A percentile compares a stretch with the other conserved stretches of the same genome.
Conservation (phyloP, 495 filamentous ascomycete species). For the Cudoniella acicularis region DNA sequence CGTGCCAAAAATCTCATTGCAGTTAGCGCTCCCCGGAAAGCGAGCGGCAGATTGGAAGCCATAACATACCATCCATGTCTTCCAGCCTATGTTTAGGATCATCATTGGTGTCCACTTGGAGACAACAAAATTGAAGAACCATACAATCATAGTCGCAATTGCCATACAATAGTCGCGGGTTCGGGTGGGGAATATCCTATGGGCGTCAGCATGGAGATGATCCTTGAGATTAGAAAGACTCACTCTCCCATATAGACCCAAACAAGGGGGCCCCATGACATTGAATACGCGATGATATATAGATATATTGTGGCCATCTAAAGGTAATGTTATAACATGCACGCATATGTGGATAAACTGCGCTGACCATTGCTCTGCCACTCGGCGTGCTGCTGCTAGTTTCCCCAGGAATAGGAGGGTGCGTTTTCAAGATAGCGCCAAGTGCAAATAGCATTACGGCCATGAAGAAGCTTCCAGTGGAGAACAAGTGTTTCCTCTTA, state of each 20-base stretch:
- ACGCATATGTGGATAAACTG: neutral
- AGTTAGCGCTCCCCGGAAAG: neutral
- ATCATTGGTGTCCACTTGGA: conserved; percentile 14
- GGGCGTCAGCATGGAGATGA: neutral
- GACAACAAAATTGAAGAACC: conserved; percentile 17
- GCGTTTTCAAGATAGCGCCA: conserved; percentile 5
- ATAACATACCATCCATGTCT: conserved; percentile 8
- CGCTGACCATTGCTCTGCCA: conserved; percentile 11
- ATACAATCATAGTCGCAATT: conserved; percentile 10
- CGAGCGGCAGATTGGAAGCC: too few species aligned
- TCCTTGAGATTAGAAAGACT: neutral
- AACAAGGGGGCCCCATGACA: conserved; percentile 15
- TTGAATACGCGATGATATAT: conserved; percentile 6
- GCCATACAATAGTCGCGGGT: conserved; percentile 16
- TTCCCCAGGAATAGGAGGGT: conserved; percentile 2
- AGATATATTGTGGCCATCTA: conserved; percentile 7
- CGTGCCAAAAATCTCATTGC: neutral
- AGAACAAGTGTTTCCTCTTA: conserved; percentile 10
- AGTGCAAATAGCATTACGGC: conserved; percentile 10
- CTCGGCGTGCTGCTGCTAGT: conserved; percentile 1
- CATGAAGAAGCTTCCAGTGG: conserved; percentile 12
- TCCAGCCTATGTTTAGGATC: conserved; percentile 11
- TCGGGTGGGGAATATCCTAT: conserved; percentile 10
- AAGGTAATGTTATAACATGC: neutral
- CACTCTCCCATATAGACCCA: conserved; percentile 10